Conservation (phyloP, 208 protist species). For the Crithidia acanthocephali region DNA sequence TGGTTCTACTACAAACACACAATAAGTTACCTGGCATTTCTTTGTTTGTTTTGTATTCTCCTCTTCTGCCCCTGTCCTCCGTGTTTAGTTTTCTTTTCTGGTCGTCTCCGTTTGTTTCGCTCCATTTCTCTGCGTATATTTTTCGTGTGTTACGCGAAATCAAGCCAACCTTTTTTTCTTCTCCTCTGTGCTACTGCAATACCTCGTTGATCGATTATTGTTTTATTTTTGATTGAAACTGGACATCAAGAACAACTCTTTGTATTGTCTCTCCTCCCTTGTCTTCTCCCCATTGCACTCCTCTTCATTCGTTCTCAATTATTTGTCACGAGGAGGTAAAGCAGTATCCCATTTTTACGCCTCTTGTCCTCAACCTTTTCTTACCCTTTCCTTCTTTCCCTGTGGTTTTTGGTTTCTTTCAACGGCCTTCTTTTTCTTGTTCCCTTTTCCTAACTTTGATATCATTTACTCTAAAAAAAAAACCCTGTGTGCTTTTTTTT, state of each 20-base stretch:
- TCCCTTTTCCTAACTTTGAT: not conserved
- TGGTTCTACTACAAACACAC: not conserved
- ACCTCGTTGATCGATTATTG: too few relatives aligned
- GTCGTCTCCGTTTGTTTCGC: too few relatives aligned
- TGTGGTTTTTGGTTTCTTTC: not conserved
- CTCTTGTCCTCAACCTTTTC: not conserved
- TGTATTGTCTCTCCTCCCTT: not conserved
- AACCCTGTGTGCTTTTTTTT: not conserved
- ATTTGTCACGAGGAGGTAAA: too few relatives aligned
- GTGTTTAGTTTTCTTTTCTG: constrained; percentile 4
- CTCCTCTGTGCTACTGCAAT: not conserved
- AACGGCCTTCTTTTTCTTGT: too few relatives aligned
- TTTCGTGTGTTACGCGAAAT: not conserved
- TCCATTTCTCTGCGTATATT: not conserved
- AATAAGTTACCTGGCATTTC: constrained; percentile 4
- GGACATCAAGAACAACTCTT: too few relatives aligned
- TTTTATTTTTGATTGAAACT: too few relatives aligned
- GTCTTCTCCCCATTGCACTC: not conserved
- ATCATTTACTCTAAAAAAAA: not conserved
- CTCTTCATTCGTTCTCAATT: not conserved
- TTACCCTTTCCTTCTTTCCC: not conserved
- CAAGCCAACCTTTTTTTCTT: not conserved
- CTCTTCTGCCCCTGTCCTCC: not conserved
- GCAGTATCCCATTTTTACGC: too few relatives aligned
- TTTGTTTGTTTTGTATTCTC: constrained; percentile 9